Evolutionary conservation across 176 grass and related monocot species (phyloP), one percentile per base, ranked within the genome.

Genomic region (Calamus simplicifolius): DNA sequence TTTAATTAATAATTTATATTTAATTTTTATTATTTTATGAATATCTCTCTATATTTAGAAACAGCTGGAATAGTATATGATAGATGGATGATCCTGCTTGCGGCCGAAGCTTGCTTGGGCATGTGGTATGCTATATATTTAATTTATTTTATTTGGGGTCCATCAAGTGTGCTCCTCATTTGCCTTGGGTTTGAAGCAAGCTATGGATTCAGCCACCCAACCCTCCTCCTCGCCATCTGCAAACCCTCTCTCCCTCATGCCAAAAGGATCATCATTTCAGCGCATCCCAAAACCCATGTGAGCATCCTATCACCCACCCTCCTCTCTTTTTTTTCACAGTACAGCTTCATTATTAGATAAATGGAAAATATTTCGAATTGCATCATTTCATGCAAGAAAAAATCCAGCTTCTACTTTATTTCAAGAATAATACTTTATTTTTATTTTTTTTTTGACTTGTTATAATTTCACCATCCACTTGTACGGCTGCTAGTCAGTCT

Each of bases 131-230:
- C 76, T 80, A 77, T 95, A 57, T 69, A 12, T 43, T 68, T 77
- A 75, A 53, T 65, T 59, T 81, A 60, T 75, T 56, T 59, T 66
- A 51, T 77, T 79, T 85, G 76, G 84, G 86, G 73, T 84, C 88
- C 82, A 99, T 93, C 94, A 64, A 78, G 76, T 83, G 72, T 43
- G 73, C 84, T 88, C 71, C 70, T 82, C 69, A 88, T 81, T 57
- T 99, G 79, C 85, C 94, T 99, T 99, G 76, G 85, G 74, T 85
- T 35, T 66, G 88, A 99, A 89, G 94, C 94, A 89, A 93, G 52
- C 61, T 70, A 61, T 71, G 71, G 69, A 84, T 87, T 81, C 81
- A 85, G 8, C 35, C 35, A 7, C 35, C 2, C 35, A 8, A 38
- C 35, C 35, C 35, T 2, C 7, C 35, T 13, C 12, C 35, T 13